phyloP scores from a whole-genome alignment of 2,329 filamentous ascomycete species.

The Pseudogymnoascus sp. region DNA sequence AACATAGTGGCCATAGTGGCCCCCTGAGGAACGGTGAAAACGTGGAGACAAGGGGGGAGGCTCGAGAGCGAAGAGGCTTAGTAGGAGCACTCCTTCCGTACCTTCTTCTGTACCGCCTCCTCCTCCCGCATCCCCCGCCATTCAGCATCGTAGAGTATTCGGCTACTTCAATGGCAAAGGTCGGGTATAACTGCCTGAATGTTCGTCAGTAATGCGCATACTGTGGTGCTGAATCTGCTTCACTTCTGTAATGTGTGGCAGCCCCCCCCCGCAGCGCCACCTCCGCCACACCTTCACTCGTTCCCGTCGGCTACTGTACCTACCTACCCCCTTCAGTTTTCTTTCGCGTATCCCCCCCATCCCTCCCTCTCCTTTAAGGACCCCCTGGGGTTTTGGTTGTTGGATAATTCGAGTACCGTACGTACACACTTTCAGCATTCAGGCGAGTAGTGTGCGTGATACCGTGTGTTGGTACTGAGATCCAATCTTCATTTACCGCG shows the following conservation, averaged over 20 bases:
- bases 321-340: background rate
- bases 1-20: background rate
- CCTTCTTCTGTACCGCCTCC: background rate
- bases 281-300: background rate
- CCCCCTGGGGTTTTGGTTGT: background rate
- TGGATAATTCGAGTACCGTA: background rate
- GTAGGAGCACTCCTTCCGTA: background rate
- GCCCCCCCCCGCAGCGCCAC: background rate
- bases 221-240: background rate
- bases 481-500: slow-evolving; percentile 1
- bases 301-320: background rate
- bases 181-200: slow-evolving; percentile 1
- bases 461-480: background rate
- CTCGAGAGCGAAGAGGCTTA: background rate
- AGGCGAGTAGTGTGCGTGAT: background rate
- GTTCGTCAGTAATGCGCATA: background rate
- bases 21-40: background rate
- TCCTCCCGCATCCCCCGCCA: background rate
- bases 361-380: background rate
- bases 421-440: background rate
- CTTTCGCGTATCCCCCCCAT: background rate
- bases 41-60: background rate
- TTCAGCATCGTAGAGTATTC: background rate
- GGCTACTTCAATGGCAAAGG: background rate
- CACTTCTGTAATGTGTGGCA: background rate